Conservation (phyloP, 129 eudicot species). For the Helianthus tuberosus region DNA sequence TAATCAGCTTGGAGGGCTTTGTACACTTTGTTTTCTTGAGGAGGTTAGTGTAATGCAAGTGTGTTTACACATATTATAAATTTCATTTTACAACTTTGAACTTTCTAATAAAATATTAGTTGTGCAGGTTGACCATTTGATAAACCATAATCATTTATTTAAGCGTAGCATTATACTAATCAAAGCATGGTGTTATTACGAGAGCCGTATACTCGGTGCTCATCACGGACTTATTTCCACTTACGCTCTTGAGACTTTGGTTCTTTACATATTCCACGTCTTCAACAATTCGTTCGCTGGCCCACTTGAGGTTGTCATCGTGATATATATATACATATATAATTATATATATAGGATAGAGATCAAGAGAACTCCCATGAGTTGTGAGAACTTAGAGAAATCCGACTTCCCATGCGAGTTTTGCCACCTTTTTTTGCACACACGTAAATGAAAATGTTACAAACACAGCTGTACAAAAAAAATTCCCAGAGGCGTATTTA, state of each 20-base stretch:
- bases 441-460: too few relatives aligned
- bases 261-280: conserved; percentile 96
- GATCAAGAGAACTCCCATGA: too few relatives aligned
- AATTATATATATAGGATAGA: too few relatives aligned
- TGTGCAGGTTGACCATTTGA: conserved; percentile 83
- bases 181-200: conserved; percentile 99
- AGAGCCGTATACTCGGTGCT: conserved; percentile 96
- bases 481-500: too few relatives aligned
- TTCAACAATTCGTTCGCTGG: conserved; percentile 87
- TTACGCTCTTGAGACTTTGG: conserved; percentile 93
- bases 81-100: background rate
- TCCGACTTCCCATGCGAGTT: too few relatives aligned
- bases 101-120: background rate
- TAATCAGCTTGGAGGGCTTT: conserved; percentile 95
- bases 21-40: conserved; percentile 98
- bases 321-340: background rate
- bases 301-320: conserved; percentile 83
- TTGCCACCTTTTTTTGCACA: too few relatives aligned
- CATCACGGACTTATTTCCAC: conserved; percentile 98
- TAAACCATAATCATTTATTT: conserved; percentile 83
- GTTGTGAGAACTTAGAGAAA: too few relatives aligned
- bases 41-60: conserved; percentile 58
- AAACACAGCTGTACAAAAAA: too few relatives aligned
- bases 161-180: conserved; percentile 96
- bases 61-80: background rate